These are phyloP conservation scores for Kodamaea sagamina DNA, from an alignment of 805 yeast genomes.

Conservation along the genomic window DNA sequence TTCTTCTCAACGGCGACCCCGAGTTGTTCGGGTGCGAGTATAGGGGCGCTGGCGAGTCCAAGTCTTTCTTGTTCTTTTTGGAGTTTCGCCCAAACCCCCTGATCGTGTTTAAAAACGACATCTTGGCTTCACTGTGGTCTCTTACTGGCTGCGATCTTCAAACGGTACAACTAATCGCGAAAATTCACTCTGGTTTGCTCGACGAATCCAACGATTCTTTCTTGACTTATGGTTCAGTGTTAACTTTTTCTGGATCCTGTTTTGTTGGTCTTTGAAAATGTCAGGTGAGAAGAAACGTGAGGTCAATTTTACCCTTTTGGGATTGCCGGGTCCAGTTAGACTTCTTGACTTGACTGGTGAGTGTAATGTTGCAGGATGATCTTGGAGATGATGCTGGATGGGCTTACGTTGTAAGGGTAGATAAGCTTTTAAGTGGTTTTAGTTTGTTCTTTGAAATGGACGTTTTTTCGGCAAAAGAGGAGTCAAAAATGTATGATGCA, in stretches of 20 bases:
- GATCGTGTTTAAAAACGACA: slow-evolving; percentile 51
- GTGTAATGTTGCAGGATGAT: no score
- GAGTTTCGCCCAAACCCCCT: slow-evolving; percentile 50
- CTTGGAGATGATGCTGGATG: no score
- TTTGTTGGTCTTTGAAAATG: not conserved
- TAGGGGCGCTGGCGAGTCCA: slow-evolving; percentile 31
- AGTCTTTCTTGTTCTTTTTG: slow-evolving; percentile 45
- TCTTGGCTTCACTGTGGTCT: slow-evolving; percentile 14
- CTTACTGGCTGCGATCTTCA: no score
- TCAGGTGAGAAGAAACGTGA: not conserved
- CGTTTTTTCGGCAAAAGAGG: no score
- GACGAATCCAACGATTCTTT: not conserved
- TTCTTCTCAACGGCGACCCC: slow-evolving; percentile 38
- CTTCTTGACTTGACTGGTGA: no score
- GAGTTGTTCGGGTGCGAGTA: slow-evolving; percentile 35
- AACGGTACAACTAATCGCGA: no score
- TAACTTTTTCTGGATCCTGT: not conserved
- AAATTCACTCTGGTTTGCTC: no score
- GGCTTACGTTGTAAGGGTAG: no score
- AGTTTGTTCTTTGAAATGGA: no score
- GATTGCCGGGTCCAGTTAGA: not conserved
- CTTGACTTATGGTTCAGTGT: not conserved
- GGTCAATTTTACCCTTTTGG: not conserved
- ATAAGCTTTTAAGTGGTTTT: no score
- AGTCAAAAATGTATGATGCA: no score